Conservation (phyloP, 1,139 yeast species). For the Hansenula sp. region DNA sequence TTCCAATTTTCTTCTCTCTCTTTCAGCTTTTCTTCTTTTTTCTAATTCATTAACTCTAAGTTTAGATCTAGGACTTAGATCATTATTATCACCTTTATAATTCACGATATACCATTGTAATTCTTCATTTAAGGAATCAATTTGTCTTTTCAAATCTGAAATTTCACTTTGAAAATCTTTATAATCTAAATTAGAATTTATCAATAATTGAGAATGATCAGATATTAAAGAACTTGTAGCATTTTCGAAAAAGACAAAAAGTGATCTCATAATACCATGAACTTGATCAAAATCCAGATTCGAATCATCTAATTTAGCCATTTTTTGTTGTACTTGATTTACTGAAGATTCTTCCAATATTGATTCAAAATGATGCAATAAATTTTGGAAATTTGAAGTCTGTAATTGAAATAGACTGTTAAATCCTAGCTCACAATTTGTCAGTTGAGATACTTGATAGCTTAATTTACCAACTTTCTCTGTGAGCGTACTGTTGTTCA, state of each 20-base stretch:
- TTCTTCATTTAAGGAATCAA: conserved; percentile 14
- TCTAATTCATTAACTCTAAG: conserved; percentile 58
- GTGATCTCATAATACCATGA: conserved; percentile 46
- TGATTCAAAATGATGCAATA: conserved; percentile 43
- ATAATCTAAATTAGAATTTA: conserved; percentile 19
- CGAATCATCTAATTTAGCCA: conserved; percentile 35
- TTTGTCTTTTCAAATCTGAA: conserved; percentile 15
- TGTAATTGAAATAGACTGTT: conserved; percentile 36
- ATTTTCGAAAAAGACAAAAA: conserved; percentile 52
- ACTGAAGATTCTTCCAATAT: conserved; percentile 57
- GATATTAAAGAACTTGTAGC: conserved; percentile 56
- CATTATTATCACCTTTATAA: conserved; percentile 13
- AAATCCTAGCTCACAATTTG: conserved; percentile 34
- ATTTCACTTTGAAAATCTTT: conserved; percentile 20
- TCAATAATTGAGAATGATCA: conserved; percentile 47
- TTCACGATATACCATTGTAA: conserved; percentile 17
- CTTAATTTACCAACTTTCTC: conserved; percentile 27
- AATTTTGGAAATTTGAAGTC: conserved; percentile 37
- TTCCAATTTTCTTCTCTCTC: conserved; percentile 65
- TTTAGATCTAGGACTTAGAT: conserved; percentile 31
- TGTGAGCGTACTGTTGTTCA: conserved; percentile 31
- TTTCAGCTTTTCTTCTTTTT: conserved; percentile 62
- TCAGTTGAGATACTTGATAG: conserved; percentile 19
- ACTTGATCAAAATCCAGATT: conserved; percentile 29
- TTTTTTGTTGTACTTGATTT: conserved; percentile 49